A percentile compares a stretch with the other conserved stretches of the same genome.
These are phyloP conservation scores for Fomitopsis serialis DNA, from an alignment of 768 basidiomycete species.

Conservation along the genomic window DNA sequence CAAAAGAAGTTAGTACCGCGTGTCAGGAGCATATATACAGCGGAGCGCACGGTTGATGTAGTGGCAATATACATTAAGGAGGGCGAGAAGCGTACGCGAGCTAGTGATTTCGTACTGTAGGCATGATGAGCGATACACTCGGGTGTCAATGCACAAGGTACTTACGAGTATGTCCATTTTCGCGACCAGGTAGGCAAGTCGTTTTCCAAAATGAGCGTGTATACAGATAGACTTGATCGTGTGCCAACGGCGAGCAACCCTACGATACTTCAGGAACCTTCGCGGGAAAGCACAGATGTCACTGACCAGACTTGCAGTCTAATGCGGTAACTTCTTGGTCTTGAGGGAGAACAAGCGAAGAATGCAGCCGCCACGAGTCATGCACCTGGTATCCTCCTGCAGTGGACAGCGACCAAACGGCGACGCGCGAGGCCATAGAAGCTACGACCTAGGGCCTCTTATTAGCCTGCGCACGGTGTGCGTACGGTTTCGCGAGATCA, in stretches of 20 bases:
- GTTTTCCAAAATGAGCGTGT: constrained; percentile 74
- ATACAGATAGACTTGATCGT: constrained; percentile 55
- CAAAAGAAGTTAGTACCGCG: constrained; percentile 6
- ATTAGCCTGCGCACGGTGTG: background rate
- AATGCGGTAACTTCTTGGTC: constrained; percentile 51
- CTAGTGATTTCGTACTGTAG: constrained; percentile 23
- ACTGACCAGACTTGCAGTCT: constrained; percentile 68
- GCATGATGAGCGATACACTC: background rate
- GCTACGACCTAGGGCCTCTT: constrained; percentile 56
- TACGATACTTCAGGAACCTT: constrained; percentile 31
- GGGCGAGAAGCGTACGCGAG: constrained; percentile 61
- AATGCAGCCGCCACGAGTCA: constrained; percentile 75
- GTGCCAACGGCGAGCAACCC: constrained; percentile 74
- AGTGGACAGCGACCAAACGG: constrained; percentile 75
- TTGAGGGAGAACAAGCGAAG: constrained; percentile 64
- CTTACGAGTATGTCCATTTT: constrained; percentile 70
- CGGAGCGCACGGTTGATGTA: constrained; percentile 45
- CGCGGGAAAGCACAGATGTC: background rate
- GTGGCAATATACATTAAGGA: constrained; percentile 72
- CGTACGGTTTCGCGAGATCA: constrained; percentile 10
- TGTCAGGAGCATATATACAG: background rate
- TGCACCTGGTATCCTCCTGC: constrained; percentile 32
- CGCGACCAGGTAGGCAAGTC: constrained; percentile 79
- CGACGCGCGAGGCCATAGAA: constrained; percentile 60
- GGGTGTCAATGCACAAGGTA: background rate